Base-by-base conservation (phyloP, 208 protist species). In the Acanthamoeba healyi region DNA sequence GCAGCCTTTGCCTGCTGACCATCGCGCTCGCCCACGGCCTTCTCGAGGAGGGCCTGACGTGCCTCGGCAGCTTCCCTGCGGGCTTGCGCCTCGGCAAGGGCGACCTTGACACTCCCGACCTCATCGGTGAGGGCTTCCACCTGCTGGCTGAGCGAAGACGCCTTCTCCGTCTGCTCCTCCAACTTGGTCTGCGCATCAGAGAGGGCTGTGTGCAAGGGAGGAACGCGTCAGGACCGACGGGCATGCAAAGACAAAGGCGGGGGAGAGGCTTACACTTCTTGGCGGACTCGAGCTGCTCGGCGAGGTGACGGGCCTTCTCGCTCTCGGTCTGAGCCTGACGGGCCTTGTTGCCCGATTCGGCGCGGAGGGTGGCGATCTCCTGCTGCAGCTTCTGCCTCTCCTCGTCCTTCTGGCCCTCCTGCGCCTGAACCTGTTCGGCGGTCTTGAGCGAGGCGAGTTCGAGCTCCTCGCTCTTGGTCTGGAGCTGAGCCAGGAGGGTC, bases 121-220 rank as follows among this genome's bases (percentile, higher is more conserved):
- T 84, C 74, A 58, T 84, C 74, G 12, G 38, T 84, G 38, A 84
- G 74, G 24, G 26, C 74, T 5, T 84, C 74, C 42, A 84, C 74
- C 46, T 56, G 74, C 44, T 84, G 74, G n/a, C 74, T 44, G 42
- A 84, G 42, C 12, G 74, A 29, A 2, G 74, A 84, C n/a, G 74
- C 74, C 74, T 84, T 84, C 44, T 84, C 74, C n/a, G 74, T 84
- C 74, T 84, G 74, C 46, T 84, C 74, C 74, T 84, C 74, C 42
- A 84, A 10, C 74, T 58, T 56, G 74, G 42, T 38, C 74, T 84
- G 44, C 19, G 74, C 74, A 22, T 84, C 74, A 24, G 38, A 17
- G 7, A 84, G 74, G 2, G 74, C 74, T 84, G 44, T 54, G n/a
- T 19, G 63, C 67, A 38, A 77, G 38, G n/a, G n/a, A n/a, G n/a